phyloP scores from a whole-genome alignment of 768 basidiomycete species.

The Boletus sensibilis region DNA sequence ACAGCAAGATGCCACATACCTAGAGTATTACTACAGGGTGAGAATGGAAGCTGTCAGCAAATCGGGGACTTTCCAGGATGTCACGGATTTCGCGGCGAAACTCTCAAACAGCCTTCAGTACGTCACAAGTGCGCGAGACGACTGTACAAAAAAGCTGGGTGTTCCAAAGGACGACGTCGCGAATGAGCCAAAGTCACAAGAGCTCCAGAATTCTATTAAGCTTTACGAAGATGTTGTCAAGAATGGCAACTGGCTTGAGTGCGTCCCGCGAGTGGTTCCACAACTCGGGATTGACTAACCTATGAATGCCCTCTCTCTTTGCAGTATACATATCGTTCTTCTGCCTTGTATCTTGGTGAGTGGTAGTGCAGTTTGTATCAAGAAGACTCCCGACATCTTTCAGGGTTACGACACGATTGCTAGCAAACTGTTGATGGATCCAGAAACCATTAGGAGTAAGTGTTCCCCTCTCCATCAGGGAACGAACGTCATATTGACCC shows the following conservation, averaged over 20 bases:
- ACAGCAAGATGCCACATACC: slow-evolving; percentile 8
- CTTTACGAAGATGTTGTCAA: not conserved
- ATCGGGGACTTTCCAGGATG: not conserved
- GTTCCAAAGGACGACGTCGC: not conserved
- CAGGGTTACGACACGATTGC: slow-evolving; percentile 2
- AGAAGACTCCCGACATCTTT: not conserved
- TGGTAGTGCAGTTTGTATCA: not conserved
- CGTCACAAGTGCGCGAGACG: not conserved
- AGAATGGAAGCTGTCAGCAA: not conserved
- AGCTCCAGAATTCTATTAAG: not conserved
- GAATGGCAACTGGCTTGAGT: slow-evolving; percentile 6
- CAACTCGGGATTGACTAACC: not conserved
- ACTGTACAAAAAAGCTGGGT: not conserved
- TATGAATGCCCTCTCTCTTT: not conserved
- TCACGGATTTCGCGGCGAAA: not conserved
- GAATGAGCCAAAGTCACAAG: not conserved
- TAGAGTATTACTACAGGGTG: slow-evolving; percentile 3
- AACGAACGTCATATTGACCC: not conserved
- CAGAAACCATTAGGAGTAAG: slow-evolving; percentile 3
- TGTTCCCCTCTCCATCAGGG: too few relatives aligned
- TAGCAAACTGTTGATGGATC: not conserved
- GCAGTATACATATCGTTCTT: not conserved
- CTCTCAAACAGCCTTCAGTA: not conserved
- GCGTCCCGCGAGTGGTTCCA: not conserved
- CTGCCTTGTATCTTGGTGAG: slow-evolving; percentile 9